Conservation (phyloP, 1,139 yeast species). For the Yamadazyma sp. region DNA sequence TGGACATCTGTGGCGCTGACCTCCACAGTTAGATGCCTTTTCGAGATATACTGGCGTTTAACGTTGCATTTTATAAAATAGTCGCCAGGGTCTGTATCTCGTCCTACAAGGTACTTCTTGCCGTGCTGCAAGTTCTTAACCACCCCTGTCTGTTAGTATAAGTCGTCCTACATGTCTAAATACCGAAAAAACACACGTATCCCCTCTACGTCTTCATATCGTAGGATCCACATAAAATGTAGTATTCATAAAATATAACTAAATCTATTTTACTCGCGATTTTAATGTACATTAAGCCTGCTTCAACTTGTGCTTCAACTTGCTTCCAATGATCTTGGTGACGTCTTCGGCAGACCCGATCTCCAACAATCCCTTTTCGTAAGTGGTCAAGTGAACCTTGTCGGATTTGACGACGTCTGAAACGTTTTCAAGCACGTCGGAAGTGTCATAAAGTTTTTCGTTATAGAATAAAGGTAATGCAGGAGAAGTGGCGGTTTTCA, state of each 20-base stretch:
- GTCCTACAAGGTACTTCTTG: constrained; percentile 27
- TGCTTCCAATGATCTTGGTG: constrained; percentile 45
- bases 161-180: too few relatives aligned
- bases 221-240: constrained; percentile 12
- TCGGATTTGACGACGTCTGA: constrained; percentile 23
- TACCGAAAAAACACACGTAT: constrained; percentile 15
- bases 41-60: constrained; percentile 28
- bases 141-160: background rate
- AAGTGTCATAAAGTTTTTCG: constrained; percentile 52
- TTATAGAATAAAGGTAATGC: constrained; percentile 79
- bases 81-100: constrained; percentile 22
- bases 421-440: constrained; percentile 26
- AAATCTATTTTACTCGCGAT: background rate
- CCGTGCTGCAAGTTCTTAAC: constrained; percentile 14
- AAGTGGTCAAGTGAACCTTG: constrained; percentile 49
- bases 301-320: constrained; percentile 23
- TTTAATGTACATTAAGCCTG: constrained; percentile 8
- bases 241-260: too few relatives aligned
- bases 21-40: constrained; percentile 28
- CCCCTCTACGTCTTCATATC: constrained; percentile 8
- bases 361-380: constrained; percentile 79
- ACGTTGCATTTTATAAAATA: constrained; percentile 18
- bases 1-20: constrained; percentile 8
- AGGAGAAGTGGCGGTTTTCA: constrained; percentile 75
- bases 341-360: constrained; percentile 73